Evolutionary conservation across 805 yeast genomes (phyloP), one percentile per base, ranked within the genome.

Genomic region (Candida peoriensis): DNA sequence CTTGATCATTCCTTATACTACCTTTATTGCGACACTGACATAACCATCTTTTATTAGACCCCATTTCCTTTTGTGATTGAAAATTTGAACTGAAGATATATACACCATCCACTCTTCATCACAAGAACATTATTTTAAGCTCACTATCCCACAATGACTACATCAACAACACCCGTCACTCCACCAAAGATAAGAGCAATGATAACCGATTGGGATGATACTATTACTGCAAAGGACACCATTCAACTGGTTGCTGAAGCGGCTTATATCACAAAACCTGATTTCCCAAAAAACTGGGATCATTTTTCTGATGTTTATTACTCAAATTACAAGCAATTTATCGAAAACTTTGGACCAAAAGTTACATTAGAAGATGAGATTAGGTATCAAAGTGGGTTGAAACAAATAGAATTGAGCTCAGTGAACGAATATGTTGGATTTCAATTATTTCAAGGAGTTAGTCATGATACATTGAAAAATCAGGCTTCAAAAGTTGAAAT

Each of bases 141-240:
- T n/a, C n/a, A n/a, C n/a, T n/a, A n/a, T n/a, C n/a, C n/a, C n/a
- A n/a, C n/a, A n/a, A n/a, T n/a, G n/a, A n/a, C n/a, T n/a, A n/a
- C n/a, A n/a, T 14, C 27, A 24, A 20, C 16, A 27, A 20, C 26
- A 31, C 20, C n/a, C 20, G 33, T 30, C 33, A 21, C 23, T 8
- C 20, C 36, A 6, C 44, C 46, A n/a, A 34, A 31, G 30, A 38
- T 49, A 13, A 43, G 43, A 21, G 45, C 46, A 24, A 42, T 77
- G 9, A 62, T 77, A 2, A 54, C 71, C 4, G 87, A 79, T 44
- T 79, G 82, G 78, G 87, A 79, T 50, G 85, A 78, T 28, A 79
- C 86, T 0, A 64, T 76, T 19, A 76, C 86, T 0, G 43, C 47
- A 6, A 48, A 55, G 20, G 86, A 79, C 52, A 77, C 87, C 1